These are phyloP conservation scores for Huntiella abstrusa DNA, from an alignment of 2,329 filamentous ascomycete species.

Conservation along the genomic window DNA sequence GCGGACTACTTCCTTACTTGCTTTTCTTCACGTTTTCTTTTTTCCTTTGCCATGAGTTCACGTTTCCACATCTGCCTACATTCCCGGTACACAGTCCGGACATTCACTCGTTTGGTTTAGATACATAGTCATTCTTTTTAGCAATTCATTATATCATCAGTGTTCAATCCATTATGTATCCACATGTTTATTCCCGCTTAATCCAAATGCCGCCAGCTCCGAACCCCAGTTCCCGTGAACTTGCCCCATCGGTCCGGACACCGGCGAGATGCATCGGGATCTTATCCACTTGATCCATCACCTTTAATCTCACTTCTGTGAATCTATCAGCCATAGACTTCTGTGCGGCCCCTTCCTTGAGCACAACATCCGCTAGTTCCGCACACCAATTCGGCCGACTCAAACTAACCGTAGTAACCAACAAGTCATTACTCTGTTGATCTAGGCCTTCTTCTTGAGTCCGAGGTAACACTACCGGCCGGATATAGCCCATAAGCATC, in stretches of 20 bases:
- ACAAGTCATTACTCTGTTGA: constrained; percentile 22
- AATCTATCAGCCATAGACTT: constrained; percentile 27
- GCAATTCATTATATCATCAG: no score
- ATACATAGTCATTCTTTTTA: no score
- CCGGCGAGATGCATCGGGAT: constrained; percentile 41
- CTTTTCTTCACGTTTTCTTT: no score
- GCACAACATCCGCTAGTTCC: constrained; percentile 20
- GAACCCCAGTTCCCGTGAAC: constrained; percentile 28
- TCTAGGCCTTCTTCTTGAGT: constrained; percentile 15
- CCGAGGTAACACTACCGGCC: constrained; percentile 15
- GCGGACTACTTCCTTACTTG: no score
- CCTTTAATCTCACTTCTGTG: constrained; percentile 26
- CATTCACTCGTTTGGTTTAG: no score
- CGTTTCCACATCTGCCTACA: no score
- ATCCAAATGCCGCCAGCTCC: constrained; percentile 33
- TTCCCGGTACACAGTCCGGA: no score
- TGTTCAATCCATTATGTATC: background rate
- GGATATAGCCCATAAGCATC: constrained; percentile 41
- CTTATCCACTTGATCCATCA: constrained; percentile 36
- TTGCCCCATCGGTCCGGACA: constrained; percentile 30
- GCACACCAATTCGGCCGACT: constrained; percentile 27
- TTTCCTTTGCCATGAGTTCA: no score
- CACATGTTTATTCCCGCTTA: background rate
- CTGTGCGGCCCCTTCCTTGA: constrained; percentile 22
- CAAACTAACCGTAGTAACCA: constrained; percentile 27